Conservation (phyloP, 352 stramenopile genomes). For the Elongisporangium prolatum region DNA sequence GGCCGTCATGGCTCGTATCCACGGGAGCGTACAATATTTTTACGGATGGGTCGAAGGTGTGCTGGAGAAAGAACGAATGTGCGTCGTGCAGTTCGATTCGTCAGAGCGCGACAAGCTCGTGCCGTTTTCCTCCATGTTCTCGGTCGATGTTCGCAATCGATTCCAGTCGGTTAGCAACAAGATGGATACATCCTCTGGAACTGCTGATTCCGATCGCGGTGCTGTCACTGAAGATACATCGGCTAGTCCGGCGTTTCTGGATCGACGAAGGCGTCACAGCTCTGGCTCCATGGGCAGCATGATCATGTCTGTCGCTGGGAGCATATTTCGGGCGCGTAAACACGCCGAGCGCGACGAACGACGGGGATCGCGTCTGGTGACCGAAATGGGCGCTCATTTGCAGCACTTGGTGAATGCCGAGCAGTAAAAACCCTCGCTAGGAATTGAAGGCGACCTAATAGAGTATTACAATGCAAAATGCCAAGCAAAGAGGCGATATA, state of each 20-base stretch:
- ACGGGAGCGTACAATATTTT: slow-evolving; percentile 55
- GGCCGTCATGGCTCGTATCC: slow-evolving; percentile 51
- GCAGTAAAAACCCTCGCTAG: slow-evolving; percentile 1
- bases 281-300: slow-evolving; percentile 55
- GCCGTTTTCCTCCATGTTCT: slow-evolving; percentile 68
- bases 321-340: slow-evolving; percentile 37
- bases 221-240: neutral
- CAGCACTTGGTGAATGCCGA: slow-evolving; percentile 3
- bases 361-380: slow-evolving; percentile 37
- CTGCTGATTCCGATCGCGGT: slow-evolving; percentile 3
- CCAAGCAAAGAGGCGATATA: slow-evolving; percentile 8
- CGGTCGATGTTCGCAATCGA: slow-evolving; percentile 40
- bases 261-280: slow-evolving; percentile 27
- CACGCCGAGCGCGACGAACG: slow-evolving; percentile 26
- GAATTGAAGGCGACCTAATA: neutral
- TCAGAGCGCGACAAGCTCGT: slow-evolving; percentile 56
- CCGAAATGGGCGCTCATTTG: slow-evolving; percentile 26
- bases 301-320: slow-evolving; percentile 47
- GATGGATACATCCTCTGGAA: slow-evolving; percentile 35
- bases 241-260: neutral
- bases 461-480: neutral
- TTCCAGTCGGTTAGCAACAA: slow-evolving; percentile 31
- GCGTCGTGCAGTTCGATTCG: slow-evolving; percentile 65
- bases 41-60: slow-evolving; percentile 51
- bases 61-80: slow-evolving; percentile 50